Evolutionary conservation across 495 filamentous ascomycete genomes (phyloP), one percentile per base, ranked within the genome.

Genomic region (Penicillium samsonianum): DNA sequence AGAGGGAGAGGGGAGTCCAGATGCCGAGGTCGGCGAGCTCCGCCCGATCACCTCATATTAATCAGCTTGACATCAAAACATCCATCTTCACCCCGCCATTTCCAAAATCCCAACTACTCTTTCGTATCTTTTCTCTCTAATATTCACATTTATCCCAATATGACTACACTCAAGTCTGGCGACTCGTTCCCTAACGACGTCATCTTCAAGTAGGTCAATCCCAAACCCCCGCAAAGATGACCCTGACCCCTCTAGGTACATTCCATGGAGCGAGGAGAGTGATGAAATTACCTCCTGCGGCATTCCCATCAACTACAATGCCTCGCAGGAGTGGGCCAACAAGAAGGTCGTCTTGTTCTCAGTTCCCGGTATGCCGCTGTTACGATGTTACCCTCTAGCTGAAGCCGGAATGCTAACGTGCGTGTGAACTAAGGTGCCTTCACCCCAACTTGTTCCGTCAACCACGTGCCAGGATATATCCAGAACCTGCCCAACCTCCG

Each of bases 321-420:
- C 92, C 65, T 90, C 85, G 67, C 84, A 90, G 67, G 89, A 95
- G 64, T 95, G 88, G 80, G 82, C 84, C 30, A 76, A 85, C 74
- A 96, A 95, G 82, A 96, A 94, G 72, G 88, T 92, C 23, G 89
- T 96, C 41, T 77, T 98, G 42, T 88, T 96, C 71, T 83, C 90
- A 44, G 90, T 96, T 33, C 92, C 92, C 38, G 92, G 85, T 84
- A 57, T 45, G 71, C 67, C 22, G 16, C 57, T 47, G 71, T 67
- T 25, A n/a, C n/a, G 16, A 50, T 31, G 16, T 44, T 22, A 46
- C 17, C 40, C 30, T 37, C 7, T 33, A 14, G 4, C 43, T 33
- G 1, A 10, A 41, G 11, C 25, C 38, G 2, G 16, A 22, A 22
- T 17, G 33, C 42, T 51, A 55, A 61, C 55, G 19, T 10, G 26